phyloP scores from a whole-genome alignment of 768 basidiomycete species.

The Tremella yokohamensis region DNA sequence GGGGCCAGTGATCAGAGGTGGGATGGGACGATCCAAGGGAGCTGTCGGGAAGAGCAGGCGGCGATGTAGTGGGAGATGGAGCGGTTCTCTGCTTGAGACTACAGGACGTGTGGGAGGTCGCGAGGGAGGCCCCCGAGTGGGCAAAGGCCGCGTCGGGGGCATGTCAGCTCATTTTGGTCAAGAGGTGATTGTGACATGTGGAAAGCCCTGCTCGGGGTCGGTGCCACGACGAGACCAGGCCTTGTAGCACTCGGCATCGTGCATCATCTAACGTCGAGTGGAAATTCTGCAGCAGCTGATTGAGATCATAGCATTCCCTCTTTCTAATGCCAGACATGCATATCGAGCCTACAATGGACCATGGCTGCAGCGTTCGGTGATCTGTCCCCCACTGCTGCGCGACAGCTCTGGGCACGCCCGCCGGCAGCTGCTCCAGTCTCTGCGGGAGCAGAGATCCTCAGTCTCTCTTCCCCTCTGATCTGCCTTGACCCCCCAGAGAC shows the following conservation, averaged over 20 bases:
- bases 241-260: not conserved
- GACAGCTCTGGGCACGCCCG: no score
- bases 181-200: not conserved
- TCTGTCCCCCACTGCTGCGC: no score
- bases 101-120: not conserved
- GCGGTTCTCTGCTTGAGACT: conserved; percentile 14
- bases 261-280: not conserved
- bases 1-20: conserved; percentile 15
- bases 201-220: not conserved
- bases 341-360: no score
- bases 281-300: not conserved
- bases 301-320: not conserved
- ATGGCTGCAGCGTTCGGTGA: no score
- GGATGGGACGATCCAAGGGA: conserved; percentile 16
- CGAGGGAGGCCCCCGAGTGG: conserved; percentile 4
- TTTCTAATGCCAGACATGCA: not conserved
- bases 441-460: no score
- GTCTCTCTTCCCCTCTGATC: no score
- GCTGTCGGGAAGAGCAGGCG: conserved; percentile 33
- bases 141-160: conserved; percentile 6
- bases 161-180: conserved; percentile 3
- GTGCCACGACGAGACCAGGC: not conserved
- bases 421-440: no score
- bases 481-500: not conserved
- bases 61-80: conserved; percentile 37